Evolutionary conservation across 306 rosid genomes (phyloP).

Genomic region (Carpinus viminea): DNA sequence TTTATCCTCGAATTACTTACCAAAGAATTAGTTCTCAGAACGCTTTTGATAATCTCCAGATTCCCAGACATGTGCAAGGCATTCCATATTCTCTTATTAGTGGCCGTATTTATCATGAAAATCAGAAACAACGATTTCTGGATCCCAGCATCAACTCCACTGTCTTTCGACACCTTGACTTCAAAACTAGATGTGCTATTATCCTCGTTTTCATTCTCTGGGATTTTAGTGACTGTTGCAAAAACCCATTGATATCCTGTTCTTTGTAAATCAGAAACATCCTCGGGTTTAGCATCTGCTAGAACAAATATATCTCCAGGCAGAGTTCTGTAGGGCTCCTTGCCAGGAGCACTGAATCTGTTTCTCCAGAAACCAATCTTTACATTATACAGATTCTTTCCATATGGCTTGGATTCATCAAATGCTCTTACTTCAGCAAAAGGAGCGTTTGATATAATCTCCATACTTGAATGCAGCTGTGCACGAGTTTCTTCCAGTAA

Average conservation of each 20-base stretch:
- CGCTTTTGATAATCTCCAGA: slow-evolving; percentile 35
- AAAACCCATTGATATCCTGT: slow-evolving; percentile 53
- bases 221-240: slow-evolving; percentile 34
- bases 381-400: slow-evolving; percentile 33
- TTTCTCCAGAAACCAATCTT: slow-evolving; percentile 52
- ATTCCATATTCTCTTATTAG: slow-evolving; percentile 55
- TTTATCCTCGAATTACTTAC: slow-evolving; percentile 31
- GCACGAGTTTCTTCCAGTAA: slow-evolving; percentile 75
- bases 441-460: slow-evolving; percentile 44
- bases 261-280: slow-evolving; percentile 38
- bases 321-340: slow-evolving; percentile 59
- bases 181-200: slow-evolving; percentile 38
- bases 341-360: slow-evolving; percentile 39
- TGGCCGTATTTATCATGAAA: slow-evolving; percentile 48
- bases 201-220: slow-evolving; percentile 29
- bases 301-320: slow-evolving; percentile 65
- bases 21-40: slow-evolving; percentile 38
- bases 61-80: slow-evolving; percentile 47
- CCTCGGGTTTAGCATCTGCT: slow-evolving; percentile 61
- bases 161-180: slow-evolving; percentile 39
- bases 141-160: slow-evolving; percentile 16
- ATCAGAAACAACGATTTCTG: slow-evolving; percentile 38
- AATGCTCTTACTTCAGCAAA: slow-evolving; percentile 47
- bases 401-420: slow-evolving; percentile 23
- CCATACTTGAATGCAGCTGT: slow-evolving; percentile 50